phyloP scores from a whole-genome alignment of 179 eudicot species.

The Silene coronaria region DNA sequence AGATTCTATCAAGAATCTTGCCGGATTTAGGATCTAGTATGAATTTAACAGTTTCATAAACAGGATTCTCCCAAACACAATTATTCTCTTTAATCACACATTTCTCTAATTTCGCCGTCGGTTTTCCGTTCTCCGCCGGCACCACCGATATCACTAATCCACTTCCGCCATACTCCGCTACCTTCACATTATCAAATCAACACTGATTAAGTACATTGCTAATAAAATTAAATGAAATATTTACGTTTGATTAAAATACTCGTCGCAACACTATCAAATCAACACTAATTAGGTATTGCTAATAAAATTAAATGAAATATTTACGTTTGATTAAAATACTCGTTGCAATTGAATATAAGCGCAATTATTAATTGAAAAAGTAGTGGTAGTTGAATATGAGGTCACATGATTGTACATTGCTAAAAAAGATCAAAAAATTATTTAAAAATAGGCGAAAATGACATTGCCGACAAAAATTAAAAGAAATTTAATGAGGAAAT shows the following conservation, averaged over 20 bases:
- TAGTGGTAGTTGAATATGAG: background rate
- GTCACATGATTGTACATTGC: background rate
- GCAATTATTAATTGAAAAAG: too few relatives aligned
- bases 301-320: background rate
- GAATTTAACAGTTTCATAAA: conserved; percentile 68
- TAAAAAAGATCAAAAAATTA: background rate
- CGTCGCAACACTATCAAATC: background rate
- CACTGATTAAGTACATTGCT: background rate
- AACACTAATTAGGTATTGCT: background rate
- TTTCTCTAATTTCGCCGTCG: conserved; percentile 68
- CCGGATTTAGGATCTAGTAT: conserved; percentile 68
- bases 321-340: too few relatives aligned
- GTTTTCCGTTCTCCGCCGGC: conserved; percentile 80
- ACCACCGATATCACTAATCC: conserved; percentile 68
- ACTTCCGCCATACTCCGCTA: conserved; percentile 48
- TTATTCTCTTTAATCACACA: conserved; percentile 50
- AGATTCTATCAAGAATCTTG: conserved; percentile 74
- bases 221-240: background rate
- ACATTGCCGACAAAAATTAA: conserved; percentile 12
- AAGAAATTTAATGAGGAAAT: background rate
- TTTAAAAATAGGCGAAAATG: background rate
- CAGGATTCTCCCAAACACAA: conserved; percentile 78
- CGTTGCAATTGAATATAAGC: too few relatives aligned
- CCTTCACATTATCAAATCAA: conserved; percentile 28
- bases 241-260: too few relatives aligned